Percentiles rank a stretch among this genome's conserved stretches.
These are phyloP conservation scores for Claviceps sp. DNA, from an alignment of 2,329 filamentous ascomycete species.

Conservation along the genomic window DNA sequence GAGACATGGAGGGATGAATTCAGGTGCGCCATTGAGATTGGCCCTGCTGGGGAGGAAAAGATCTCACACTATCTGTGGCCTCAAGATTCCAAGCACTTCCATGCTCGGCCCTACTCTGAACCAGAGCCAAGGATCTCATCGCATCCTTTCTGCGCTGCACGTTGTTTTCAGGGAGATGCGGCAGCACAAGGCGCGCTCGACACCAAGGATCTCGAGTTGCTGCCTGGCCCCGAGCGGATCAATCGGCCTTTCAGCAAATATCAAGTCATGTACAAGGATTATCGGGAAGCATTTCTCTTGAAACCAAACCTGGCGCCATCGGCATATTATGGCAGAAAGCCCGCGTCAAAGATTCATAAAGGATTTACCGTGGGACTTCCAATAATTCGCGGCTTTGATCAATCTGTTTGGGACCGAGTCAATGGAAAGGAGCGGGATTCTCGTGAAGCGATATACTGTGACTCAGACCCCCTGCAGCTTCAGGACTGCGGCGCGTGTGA, in stretches of 20 bases:
- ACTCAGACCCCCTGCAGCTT: constrained; percentile 16
- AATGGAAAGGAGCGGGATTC: constrained; percentile 27
- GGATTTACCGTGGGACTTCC: constrained; percentile 71
- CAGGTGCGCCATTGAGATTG: constrained; percentile 79
- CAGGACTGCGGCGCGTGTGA: constrained; percentile 42
- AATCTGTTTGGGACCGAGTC: constrained; percentile 59
- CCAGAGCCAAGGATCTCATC: constrained; percentile 32
- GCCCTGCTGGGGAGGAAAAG: constrained; percentile 81
- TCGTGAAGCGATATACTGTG: not conserved
- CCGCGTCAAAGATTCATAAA: constrained; percentile 73
- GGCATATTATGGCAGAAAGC: constrained; percentile 67
- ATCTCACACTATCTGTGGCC: constrained; percentile 77
- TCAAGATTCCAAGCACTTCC: constrained; percentile 25
- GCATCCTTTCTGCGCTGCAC: constrained; percentile 45
- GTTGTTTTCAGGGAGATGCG: constrained; percentile 46
- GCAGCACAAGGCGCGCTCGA: constrained; percentile 39
- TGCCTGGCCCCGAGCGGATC: constrained; percentile 27
- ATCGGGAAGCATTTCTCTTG: constrained; percentile 62
- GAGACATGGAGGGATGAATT: constrained; percentile 89
- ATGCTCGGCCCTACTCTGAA: constrained; percentile 8
- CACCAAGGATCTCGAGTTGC: constrained; percentile 15
- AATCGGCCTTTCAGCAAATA: constrained; percentile 55
- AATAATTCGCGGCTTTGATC: constrained; percentile 82
- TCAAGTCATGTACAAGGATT: constrained; percentile 70
- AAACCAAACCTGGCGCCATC: constrained; percentile 79